A percentile compares a stretch with the other conserved stretches of the same genome.
These are phyloP conservation scores for Pelargonium australe DNA, from an alignment of 441 rosid genomes.

Conservation along the genomic window DNA sequence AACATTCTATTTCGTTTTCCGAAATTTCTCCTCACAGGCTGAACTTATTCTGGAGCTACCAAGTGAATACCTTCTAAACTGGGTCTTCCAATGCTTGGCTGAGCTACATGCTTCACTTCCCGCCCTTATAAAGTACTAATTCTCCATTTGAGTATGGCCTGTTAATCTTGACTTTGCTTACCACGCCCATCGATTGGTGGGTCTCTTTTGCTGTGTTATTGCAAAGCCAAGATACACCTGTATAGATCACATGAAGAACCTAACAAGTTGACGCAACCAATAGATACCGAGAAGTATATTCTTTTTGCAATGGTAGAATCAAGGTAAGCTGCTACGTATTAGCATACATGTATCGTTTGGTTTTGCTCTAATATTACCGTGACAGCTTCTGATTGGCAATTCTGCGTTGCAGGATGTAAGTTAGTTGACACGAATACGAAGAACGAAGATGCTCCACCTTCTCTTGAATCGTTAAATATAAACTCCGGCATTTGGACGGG, in stretches of 20 bases:
- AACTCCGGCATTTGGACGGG: too few relatives aligned
- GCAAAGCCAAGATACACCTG: conserved; percentile 3
- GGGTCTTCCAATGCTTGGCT: conserved; percentile 88
- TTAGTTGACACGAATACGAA: too few relatives aligned
- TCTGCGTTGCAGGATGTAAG: neutral
- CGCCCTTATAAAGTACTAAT: conserved; percentile 70
- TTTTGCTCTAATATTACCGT: neutral
- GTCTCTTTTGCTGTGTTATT: neutral
- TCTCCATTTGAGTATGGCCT: conserved; percentile 3
- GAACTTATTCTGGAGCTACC: conserved; percentile 95
- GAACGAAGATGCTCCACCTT: too few relatives aligned
- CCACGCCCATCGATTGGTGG: neutral
- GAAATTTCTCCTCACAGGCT: conserved; percentile 46
- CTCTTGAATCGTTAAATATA: too few relatives aligned
- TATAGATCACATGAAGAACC: conserved; percentile 4
- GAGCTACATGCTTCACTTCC: conserved; percentile 85
- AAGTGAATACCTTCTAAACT: conserved; percentile 73
- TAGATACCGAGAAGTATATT: conserved; percentile 6
- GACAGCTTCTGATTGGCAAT: neutral
- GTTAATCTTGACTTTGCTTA: neutral
- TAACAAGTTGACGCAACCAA: conserved; percentile 10
- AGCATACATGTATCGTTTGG: neutral
- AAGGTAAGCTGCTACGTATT: neutral
- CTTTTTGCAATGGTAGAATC: neutral
- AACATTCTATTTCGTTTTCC: neutral